Evolutionary conservation across 192 early-diverging fungal genomes (phyloP), one percentile per base, ranked within the genome.

Genomic region (Cetraspora pellucida): DNA sequence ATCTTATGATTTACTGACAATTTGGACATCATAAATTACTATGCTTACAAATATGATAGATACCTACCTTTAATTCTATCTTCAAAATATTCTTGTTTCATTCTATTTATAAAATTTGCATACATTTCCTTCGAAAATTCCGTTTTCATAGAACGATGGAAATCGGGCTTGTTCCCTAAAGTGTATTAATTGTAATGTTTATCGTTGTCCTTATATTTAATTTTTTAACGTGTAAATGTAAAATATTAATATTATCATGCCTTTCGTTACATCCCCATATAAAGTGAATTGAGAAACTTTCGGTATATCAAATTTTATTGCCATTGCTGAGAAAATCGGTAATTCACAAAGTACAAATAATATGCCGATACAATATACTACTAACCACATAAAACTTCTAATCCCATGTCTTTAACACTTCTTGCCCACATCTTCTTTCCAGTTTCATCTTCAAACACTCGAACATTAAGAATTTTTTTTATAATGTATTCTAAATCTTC

Each of bases 201-300:
- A 37, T 0, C 37, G 37, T 37, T 37, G 7, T 37, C 37, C 4
- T 37, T 37, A 37, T 37, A 7, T 37, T 37, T 37, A 1, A 37
- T 37, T 37, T n/a, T n/a, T n/a, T n/a, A n/a, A 37, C 3, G 37
- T 7, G 3, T 7, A 37, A 37, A 37, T 37, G 7, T 37, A 37
- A 7, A 7, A 37, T 45, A 37, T 11, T n/a, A 45, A 43, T n/a
- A 47, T 37, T 19, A 28, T 31, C 25, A 37, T 85, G 79, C 91
- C 93, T 80, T 97, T 97, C 65, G 80, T 85, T 8, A 91, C 90
- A 28, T 89, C 84, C 16, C 89, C 95, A 77, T 94, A 96, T 27
- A 98, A 87, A 17, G 97, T 98, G 78, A 98, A 98, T 83, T 98
- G 97, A 5, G 91, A 93, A 10, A 97, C 94, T 90, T 74, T 37